Evolutionary conservation across 352 stramenopile genomes (phyloP).

Genomic region (Phytopythium chamaehyphon): DNA sequence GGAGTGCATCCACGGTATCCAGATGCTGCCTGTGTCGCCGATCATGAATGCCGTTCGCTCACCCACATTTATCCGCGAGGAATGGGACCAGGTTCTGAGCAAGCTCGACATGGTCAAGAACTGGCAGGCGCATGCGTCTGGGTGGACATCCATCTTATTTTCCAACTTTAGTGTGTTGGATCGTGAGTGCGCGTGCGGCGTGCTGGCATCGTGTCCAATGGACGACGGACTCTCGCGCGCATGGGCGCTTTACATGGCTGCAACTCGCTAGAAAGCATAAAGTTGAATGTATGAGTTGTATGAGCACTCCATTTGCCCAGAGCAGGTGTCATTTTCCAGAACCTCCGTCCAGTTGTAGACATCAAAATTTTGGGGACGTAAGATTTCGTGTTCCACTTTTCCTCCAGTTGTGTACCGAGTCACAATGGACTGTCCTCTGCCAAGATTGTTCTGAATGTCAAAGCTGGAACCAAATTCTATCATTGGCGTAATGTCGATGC

Average conservation of each 20-base stretch:
- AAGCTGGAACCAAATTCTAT: no score
- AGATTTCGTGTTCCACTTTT: no score
- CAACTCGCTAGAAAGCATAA: constrained; percentile 19
- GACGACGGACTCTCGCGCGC: constrained; percentile 68
- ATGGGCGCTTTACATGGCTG: constrained; percentile 58
- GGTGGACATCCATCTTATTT: constrained; percentile 62
- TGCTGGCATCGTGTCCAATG: constrained; percentile 45
- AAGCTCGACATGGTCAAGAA: constrained; percentile 47
- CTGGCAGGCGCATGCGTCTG: constrained; percentile 37
- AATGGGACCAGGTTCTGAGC: constrained; percentile 57
- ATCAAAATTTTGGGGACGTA: no score
- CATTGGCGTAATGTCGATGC: no score
- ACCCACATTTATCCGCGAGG: constrained; percentile 41
- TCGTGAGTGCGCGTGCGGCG: constrained; percentile 23
- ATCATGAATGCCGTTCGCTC: constrained; percentile 40
- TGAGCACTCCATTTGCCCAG: no score
- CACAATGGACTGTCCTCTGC: no score
- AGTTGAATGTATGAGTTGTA: no score
- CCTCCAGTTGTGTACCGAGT: no score
- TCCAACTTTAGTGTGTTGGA: constrained; percentile 54
- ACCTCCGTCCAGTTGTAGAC: no score
- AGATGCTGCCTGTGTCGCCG: constrained; percentile 67
- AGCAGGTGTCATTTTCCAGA: no score
- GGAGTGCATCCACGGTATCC: constrained; percentile 74
- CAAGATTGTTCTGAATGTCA: no score